These are phyloP conservation scores for Trichoderma atroviride DNA, from an alignment of 2,329 filamentous ascomycete genomes.

Conservation along the genomic window DNA sequence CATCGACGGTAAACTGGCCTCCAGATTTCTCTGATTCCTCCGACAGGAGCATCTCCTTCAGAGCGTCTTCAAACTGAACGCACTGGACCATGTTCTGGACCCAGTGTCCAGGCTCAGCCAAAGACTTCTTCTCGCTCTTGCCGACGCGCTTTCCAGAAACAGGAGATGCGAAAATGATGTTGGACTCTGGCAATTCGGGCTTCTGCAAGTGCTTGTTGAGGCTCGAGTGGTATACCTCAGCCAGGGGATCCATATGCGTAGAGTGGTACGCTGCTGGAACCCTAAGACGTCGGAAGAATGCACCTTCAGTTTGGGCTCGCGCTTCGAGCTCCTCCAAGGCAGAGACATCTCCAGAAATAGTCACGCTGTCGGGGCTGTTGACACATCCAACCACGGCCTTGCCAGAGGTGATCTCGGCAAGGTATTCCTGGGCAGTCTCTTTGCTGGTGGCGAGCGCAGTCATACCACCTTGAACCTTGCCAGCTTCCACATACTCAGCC, in stretches of 20 bases:
- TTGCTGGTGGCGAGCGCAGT: conserved; percentile 31
- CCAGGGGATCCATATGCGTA: conserved; percentile 45
- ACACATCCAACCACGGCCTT: conserved; percentile 33
- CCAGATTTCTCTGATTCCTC: not conserved
- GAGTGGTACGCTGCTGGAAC: conserved; percentile 56
- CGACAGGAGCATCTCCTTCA: not conserved
- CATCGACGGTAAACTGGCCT: not conserved
- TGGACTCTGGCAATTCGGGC: not conserved
- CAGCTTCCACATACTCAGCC: not conserved
- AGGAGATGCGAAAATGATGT: conserved; percentile 31
- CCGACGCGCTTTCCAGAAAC: conserved; percentile 37
- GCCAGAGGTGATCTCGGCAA: conserved; percentile 25
- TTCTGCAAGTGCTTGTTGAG: not conserved
- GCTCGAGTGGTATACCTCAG: conserved; percentile 25
- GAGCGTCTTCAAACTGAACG: conserved; percentile 31
- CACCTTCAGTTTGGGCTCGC: conserved; percentile 31
- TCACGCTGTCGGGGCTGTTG: conserved; percentile 32
- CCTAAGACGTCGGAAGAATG: conserved; percentile 41
- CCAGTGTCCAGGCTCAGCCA: conserved; percentile 31
- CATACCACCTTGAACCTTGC: conserved; percentile 28
- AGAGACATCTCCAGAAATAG: conserved; percentile 38
- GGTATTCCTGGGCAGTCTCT: conserved; percentile 25
- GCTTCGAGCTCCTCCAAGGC: conserved; percentile 33
- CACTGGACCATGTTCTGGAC: conserved; percentile 33
- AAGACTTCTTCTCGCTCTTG: not conserved